Percentiles rank a stretch among this genome's conserved stretches.
Conservation (phyloP, 2,329 filamentous ascomycete genomes). For the Xylaria multiplex region DNA sequence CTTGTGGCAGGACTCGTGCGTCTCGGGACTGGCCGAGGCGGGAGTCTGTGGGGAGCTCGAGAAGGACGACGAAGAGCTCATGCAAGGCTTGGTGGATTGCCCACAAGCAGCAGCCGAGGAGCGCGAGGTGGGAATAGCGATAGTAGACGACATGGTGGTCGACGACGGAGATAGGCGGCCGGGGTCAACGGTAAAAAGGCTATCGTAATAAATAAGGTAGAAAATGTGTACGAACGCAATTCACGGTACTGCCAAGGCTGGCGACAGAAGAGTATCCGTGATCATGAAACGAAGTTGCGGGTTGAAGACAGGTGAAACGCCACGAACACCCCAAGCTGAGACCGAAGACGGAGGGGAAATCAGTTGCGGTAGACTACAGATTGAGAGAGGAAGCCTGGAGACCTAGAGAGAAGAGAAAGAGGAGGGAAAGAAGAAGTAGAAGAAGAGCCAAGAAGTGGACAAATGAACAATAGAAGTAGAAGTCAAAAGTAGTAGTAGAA, state of each 20-base stretch:
- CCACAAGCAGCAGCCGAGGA: conserved; percentile 51
- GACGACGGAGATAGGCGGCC: conserved; percentile 9
- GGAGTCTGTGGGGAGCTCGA: conserved; percentile 65
- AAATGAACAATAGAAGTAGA: conserved; percentile 24
- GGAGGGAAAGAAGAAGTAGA: background rate
- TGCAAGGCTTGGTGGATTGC: conserved; percentile 57
- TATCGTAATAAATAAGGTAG: conserved; percentile 8
- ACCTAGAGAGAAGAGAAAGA: conserved; percentile 13
- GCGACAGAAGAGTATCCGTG: conserved; percentile 13
- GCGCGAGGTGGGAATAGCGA: conserved; percentile 69
- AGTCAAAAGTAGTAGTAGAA: conserved; percentile 22
- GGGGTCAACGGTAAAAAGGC: background rate
- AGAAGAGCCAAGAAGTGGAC: conserved; percentile 16
- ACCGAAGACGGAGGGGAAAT: conserved; percentile 16
- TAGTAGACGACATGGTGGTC: conserved; percentile 71
- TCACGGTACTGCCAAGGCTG: conserved; percentile 21
- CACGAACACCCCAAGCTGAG: conserved; percentile 15
- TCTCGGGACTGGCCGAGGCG: conserved; percentile 53
- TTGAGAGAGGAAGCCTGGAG: conserved; percentile 3
- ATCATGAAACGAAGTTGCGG: conserved; percentile 33
- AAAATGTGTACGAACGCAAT: conserved; percentile 2
- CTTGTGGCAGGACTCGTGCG: conserved; percentile 54
- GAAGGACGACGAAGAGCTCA: conserved; percentile 65
- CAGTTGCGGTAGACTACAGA: conserved; percentile 9
- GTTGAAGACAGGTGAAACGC: conserved; percentile 30